phyloP scores from a whole-genome alignment of 441 rosid genomes.

The Erodium texanum region DNA sequence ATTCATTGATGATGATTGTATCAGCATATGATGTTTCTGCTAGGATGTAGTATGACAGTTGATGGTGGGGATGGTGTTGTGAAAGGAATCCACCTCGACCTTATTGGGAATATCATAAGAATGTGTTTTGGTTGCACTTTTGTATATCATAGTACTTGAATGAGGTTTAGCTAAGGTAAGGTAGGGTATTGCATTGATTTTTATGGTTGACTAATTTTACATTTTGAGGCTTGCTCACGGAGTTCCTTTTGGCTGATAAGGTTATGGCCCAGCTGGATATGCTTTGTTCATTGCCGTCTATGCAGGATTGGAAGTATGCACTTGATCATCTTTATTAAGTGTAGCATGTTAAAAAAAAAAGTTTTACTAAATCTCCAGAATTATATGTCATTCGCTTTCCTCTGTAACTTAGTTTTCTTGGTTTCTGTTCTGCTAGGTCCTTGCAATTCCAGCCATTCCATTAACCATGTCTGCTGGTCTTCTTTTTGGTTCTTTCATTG shows the following conservation, averaged over 20 bases:
- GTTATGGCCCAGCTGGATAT: conserved; percentile 89
- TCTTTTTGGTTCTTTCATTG: conserved; percentile 77
- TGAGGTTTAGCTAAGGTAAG: not conserved
- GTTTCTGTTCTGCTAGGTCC: conserved; percentile 38
- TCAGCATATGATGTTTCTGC: not conserved
- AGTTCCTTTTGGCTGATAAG: conserved; percentile 30
- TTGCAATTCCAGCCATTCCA: conserved; percentile 96
- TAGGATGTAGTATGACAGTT: not conserved
- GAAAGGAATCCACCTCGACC: not conserved
- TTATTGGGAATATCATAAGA: not conserved
- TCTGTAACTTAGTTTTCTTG: conserved; percentile 7
- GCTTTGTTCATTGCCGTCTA: conserved; percentile 81
- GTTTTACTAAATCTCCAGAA: too few species aligned
- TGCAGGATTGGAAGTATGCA: conserved; percentile 82
- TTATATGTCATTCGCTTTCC: not conserved
- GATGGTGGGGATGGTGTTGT: too few species aligned
- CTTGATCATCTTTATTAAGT: conserved; percentile 10
- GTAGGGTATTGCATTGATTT: not conserved
- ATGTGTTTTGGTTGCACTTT: not conserved
- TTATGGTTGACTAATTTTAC: conserved; percentile 1
- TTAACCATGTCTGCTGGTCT: conserved; percentile 99
- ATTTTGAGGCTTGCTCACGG: conserved; percentile 10
- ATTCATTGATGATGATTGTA: not conserved
- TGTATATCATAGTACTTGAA: not conserved
- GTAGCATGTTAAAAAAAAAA: not conserved